These are phyloP conservation scores for Vaccinium corymbosum DNA, from an alignment of 148 eudicot species.

Conservation along the genomic window DNA sequence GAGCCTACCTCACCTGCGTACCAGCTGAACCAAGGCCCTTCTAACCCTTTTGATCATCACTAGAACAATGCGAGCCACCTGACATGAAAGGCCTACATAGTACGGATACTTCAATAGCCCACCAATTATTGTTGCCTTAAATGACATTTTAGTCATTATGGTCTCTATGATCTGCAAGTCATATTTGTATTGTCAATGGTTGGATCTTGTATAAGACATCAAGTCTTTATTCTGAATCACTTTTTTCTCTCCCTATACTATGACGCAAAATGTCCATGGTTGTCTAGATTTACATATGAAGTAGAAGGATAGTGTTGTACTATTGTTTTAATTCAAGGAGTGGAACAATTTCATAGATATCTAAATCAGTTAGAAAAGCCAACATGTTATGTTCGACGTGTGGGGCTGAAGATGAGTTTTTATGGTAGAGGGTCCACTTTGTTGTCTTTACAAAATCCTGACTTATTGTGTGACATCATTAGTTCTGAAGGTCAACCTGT, in stretches of 20 bases:
- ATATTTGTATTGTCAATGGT: background rate
- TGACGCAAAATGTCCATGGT: background rate
- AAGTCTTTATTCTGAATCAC: background rate
- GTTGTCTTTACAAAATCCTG: background rate
- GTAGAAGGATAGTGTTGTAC: background rate
- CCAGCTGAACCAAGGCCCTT: background rate
- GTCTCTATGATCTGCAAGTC: background rate
- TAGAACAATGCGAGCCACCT: too few species aligned
- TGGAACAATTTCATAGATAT: background rate
- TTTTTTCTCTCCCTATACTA: background rate
- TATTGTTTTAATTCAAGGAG: background rate
- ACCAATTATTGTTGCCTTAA: background rate
- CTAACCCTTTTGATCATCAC: background rate
- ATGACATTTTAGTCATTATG: background rate
- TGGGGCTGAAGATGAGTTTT: background rate
- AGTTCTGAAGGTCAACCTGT: constrained; percentile 78
- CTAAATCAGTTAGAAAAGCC: background rate
- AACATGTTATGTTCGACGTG: background rate
- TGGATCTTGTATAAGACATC: background rate
- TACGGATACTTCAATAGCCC: too few species aligned
- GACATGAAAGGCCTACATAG: background rate
- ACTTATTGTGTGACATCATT: constrained; percentile 14
- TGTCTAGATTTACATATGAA: background rate
- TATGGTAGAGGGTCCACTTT: background rate
- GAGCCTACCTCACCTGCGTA: too few species aligned